Conservation (phyloP, 108 stramenopile genomes). For the Seminavis robusta region DNA sequence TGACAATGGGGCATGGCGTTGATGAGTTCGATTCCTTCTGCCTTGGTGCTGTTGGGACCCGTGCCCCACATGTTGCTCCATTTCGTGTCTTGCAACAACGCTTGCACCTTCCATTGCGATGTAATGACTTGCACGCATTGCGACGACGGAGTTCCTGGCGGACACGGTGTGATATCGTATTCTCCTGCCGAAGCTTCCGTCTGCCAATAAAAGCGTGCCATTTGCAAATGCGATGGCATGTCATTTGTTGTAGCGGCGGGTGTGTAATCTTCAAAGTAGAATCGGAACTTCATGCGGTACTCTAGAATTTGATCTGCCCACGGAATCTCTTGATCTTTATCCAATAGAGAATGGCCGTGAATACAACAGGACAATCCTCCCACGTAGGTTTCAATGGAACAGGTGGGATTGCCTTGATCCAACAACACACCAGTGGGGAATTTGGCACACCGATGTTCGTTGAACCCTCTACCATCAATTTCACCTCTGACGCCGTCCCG, state of each 20-base stretch:
- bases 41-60: background rate
- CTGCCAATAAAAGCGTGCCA: constrained; percentile 23
- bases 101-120: constrained; percentile 26
- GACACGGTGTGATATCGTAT: constrained; percentile 34
- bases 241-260: background rate
- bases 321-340: constrained; percentile 31
- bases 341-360: constrained; percentile 27
- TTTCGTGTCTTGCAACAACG: constrained; percentile 13
- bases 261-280: constrained; percentile 40
- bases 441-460: constrained; percentile 17
- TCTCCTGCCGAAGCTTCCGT: constrained; percentile 30
- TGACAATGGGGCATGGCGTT: constrained; percentile 43
- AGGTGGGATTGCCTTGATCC: constrained; percentile 32
- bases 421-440: constrained; percentile 26
- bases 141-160: constrained; percentile 10
- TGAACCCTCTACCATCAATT: constrained; percentile 23
- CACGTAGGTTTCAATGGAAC: constrained; percentile 25
- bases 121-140: constrained; percentile 34
- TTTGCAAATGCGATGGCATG: constrained; percentile 21
- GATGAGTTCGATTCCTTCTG: constrained; percentile 27
- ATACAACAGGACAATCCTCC: constrained; percentile 30
- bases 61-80: constrained; percentile 17
- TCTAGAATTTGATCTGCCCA: constrained; percentile 33
- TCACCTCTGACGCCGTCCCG: constrained; percentile 24
- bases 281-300: constrained; percentile 39